Evolutionary conservation across 2,329 filamentous ascomycete species (phyloP), one percentile per base, ranked within the genome.

Genomic region (Pleurostoma richardsiae): DNA sequence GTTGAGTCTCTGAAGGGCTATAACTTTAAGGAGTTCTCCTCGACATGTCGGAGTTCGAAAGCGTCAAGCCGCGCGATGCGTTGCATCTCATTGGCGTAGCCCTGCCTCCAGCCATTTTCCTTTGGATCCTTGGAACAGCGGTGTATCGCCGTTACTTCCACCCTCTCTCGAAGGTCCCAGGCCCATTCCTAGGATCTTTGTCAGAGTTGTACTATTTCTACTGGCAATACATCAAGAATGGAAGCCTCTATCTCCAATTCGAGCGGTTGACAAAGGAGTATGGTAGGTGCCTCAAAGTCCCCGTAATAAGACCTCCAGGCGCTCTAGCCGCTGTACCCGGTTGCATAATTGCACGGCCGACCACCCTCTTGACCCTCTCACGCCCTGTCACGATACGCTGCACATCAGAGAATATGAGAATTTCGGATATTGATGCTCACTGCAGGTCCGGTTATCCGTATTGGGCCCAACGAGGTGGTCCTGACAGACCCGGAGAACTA

Each of bases 391-490:
- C 19, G 19, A 19, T 19, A 19, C 19, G 19, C 19, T 19, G 19
- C 19, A 19, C 19, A 19, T 19, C 19, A 19, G 19, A 19, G 19
- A 19, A 19, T 19, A 19, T 19, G 19, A 36, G 33, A n/a, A 8
- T 8, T 8, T n/a, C 33, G n/a, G n/a, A 36, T n/a, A 39, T 42
- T 29, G 11, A 36, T 27, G 4, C 7, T 19, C 19, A 27, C 4
- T 5, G 3, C 39, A 46, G 44, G 44, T 41, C 56, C 59, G n/a
- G 50, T 62, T 11, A 49, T 61, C 39, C 57, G 59, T 30, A 60
- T 63, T 46, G 49, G 49, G 10, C 60, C 60, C 4, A 48, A 57
- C 39, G 57, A 62, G 46, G 39, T 63, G 26, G 54, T 58, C 42
- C 53, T 63, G 26, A 48, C 27, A 40, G 56, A 62, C 47, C 56